Evolutionary conservation across 2,329 filamentous ascomycete genomes (phyloP).

Genomic region (Neopestalotiopsis sp.): DNA sequence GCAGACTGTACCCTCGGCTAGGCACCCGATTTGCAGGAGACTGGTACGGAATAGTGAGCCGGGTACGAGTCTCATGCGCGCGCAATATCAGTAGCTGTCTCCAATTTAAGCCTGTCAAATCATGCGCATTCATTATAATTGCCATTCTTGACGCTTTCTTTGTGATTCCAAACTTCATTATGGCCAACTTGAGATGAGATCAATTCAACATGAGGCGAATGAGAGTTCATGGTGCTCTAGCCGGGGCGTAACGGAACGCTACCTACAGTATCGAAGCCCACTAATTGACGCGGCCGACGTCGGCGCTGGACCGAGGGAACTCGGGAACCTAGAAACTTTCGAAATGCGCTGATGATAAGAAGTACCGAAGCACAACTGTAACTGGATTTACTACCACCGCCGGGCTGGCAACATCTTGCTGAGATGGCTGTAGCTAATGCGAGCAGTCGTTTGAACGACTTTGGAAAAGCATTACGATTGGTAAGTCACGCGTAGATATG

Average conservation of each 20-base stretch:
- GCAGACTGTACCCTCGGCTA: too few relatives aligned
- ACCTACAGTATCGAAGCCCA: neutral
- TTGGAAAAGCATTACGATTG: slow-evolving; percentile 5
- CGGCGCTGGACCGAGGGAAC: neutral
- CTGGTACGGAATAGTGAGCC: too few relatives aligned
- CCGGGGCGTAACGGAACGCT: neutral
- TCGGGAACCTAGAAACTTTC: neutral
- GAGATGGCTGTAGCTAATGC: neutral
- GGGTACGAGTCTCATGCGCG: too few relatives aligned
- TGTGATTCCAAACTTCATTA: too few relatives aligned
- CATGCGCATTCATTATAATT: too few relatives aligned
- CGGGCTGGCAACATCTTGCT: neutral
- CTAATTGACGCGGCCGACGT: slow-evolving; percentile 1
- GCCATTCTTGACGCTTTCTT: too few relatives aligned
- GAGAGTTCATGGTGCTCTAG: too few relatives aligned
- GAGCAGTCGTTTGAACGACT: neutral
- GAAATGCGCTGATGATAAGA: neutral
- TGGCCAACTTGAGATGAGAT: too few relatives aligned
- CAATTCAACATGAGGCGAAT: too few relatives aligned
- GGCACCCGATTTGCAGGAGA: too few relatives aligned
- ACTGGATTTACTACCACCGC: neutral
- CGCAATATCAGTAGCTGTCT: too few relatives aligned
- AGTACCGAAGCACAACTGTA: neutral
- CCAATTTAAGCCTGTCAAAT: too few relatives aligned
- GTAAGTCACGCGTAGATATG: neutral